Evolutionary conservation across 257 asterid genomes (phyloP), one percentile per base, ranked within the genome.

Genomic region (Petrea volubilis): DNA sequence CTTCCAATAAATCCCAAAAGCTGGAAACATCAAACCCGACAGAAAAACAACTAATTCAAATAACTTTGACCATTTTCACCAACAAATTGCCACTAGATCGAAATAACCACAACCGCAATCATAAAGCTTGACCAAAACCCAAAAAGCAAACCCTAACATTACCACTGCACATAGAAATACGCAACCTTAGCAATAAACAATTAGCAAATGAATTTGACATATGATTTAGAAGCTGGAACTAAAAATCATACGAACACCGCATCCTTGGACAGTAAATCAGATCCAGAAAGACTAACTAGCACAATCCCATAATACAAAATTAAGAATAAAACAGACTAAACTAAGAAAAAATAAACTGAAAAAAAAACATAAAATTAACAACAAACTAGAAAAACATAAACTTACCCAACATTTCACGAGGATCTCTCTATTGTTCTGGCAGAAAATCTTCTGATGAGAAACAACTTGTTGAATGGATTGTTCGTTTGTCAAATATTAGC

Each of bases 331-430:
- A 6, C 60, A 21, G 7, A 50, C 7, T 11, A 47, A 73, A 64
- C 33, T 14, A 17, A 50, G 12, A 41, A 44, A 41, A 47, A 21
- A 2, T 53, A 21, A 44, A n/a, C n/a, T n/a, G n/a, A 12, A 12
- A 24, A 43, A 5, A 34, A 43, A 40, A 34, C 9, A 0, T 7
- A 7, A 66, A 67, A 7, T n/a, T 1, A n/a, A 63, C 9, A 4
- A 5, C n/a, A 14, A 33, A 12, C 5, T 7, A 20, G 27, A 60
- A 49, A 49, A 60, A 38, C 1, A 1, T 1, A 38, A 28, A 50
- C 76, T 64, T 41, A 77, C 78, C 81, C 65, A 50, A 41, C 70
- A 75, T 68, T 68, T 31, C 24, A 17, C 14, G 14, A 60, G 25
- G 71, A 62, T 34, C 57, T 53, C 36, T 17, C 46, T 21, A 18